Evolutionary conservation across 768 basidiomycete species (phyloP), one percentile per base, ranked within the genome.

Genomic region (Kwoniella europaea): DNA sequence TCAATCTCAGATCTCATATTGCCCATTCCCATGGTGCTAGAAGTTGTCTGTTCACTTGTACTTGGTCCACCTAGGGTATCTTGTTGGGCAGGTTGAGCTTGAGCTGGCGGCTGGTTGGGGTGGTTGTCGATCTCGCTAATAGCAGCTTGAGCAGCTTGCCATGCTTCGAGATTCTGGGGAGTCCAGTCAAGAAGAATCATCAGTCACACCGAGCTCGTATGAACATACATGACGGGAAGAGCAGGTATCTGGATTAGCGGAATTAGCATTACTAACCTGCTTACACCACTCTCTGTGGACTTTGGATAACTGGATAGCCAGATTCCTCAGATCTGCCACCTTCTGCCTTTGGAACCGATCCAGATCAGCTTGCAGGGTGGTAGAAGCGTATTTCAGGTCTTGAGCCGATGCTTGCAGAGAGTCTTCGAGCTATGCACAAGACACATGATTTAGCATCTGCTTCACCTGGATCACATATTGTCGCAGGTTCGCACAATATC

Each of bases 341-440:
- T 99, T 99, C 86, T 98, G 97, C 24, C 97, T 89, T 82, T 99
- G 97, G 85, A 99, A 99, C 61, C 97, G 89, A 85, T 99, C 97
- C 73, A 99, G 86, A 85, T 99, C 97, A 16, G 93, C 93, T 83
- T 99, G 97, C 64, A 99, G 94, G 22, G 95, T 98, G 55, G 91
- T 92, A 76, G 92, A 94, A 0, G 96, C 92, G 84, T 96, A 98
- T 81, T 98, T 96, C 56, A 99, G 87, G 84, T 99, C 97, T 79
- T 93, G 92, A 1, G 92, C 92, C 4, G 93, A 89, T 41, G 94
- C 86, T 83, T 98, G 94, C 71, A 97, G 87, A 5, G 94, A 96
- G 78, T 95, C 94, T 82, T 99, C 97, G 46, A 99, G 88, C 95
- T 98, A 83, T 15, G 1, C 55, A 44, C 60, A 13, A 63, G 2